phyloP scores from a whole-genome alignment of 768 basidiomycete species.

The Mycena metata region DNA sequence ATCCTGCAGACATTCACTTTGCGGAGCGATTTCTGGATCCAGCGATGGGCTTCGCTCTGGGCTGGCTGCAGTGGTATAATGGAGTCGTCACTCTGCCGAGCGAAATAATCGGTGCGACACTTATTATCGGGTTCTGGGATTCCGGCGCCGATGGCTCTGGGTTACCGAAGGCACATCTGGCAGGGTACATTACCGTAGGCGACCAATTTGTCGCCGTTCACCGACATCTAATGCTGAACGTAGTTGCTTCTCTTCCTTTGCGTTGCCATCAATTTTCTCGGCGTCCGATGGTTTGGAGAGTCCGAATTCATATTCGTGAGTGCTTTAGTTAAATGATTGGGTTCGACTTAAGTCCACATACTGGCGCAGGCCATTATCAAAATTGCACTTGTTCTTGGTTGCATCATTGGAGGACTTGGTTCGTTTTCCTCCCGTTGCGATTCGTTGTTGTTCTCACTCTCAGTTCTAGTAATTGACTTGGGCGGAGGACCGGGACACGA shows the following conservation, averaged over 20 bases:
- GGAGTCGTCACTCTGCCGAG: slow-evolving; percentile 58
- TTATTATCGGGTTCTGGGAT: slow-evolving; percentile 63
- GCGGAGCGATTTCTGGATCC: slow-evolving; percentile 69
- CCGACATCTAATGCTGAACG: slow-evolving; percentile 12
- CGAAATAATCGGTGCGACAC: slow-evolving; percentile 66
- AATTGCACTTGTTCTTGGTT: slow-evolving; percentile 57
- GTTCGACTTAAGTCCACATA: too few species aligned
- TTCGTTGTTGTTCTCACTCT: slow-evolving; percentile 32
- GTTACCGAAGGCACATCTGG: slow-evolving; percentile 23
- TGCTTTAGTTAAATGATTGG: too few species aligned
- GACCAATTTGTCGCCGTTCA: slow-evolving; percentile 34
- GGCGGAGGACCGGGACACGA: slow-evolving; percentile 63
- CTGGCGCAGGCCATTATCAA: slow-evolving; percentile 50
- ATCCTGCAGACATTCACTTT: slow-evolving; percentile 64
- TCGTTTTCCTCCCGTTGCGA: background rate
- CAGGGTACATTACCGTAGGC: slow-evolving; percentile 29
- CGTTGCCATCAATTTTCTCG: slow-evolving; percentile 54
- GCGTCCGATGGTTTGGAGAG: slow-evolving; percentile 65
- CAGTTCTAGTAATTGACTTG: slow-evolving; percentile 64
- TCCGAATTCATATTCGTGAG: slow-evolving; percentile 68
- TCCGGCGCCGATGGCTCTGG: slow-evolving; percentile 27
- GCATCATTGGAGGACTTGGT: slow-evolving; percentile 49
- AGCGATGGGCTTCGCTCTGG: slow-evolving; percentile 59
- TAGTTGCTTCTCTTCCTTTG: slow-evolving; percentile 43
- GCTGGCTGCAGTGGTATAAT: slow-evolving; percentile 56